Evolutionary conservation across 495 filamentous ascomycete genomes (phyloP), one percentile per base, ranked within the genome.

Genomic region (Neurospora hispaniola): DNA sequence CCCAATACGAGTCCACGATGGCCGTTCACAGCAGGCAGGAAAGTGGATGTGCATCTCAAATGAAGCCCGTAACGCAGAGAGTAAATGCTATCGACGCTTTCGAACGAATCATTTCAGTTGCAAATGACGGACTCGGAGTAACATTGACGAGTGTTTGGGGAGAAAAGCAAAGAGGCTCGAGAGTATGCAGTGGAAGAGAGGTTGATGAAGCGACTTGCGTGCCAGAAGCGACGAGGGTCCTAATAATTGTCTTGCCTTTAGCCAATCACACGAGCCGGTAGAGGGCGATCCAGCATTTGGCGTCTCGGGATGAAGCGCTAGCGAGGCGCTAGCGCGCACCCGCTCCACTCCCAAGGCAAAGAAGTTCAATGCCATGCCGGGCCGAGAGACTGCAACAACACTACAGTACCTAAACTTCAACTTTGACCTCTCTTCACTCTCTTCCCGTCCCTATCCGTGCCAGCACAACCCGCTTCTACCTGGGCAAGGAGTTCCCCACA

Each of bases 301-400:
- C 70, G 79, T 80, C 78, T 79, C 79, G 79, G 78, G 76, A 80
- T 80, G 79, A 79, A 79, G 79, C 79, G 78, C 75, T 75, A 79
- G 78, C 76, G 79, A 76, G 76, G 62, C 40, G 75, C 72, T 76
- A 77, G 76, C 42, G 42, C 69, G 71, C 71, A 70, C 74, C 69
- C 23, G 5, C 54, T 7, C 54, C 54, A 66, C 54, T 66, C 35
- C 27, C 54, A 27, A 62, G 54, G 54, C 20, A 54, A 54, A 54
- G 46, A 54, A 54, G 9, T 27, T 27, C n/a, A 23, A 48, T 48
- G 9, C 20, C 46, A 27, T 54, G 46, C 46, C 46, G 46, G 46
- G 9, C 46, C 46, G 54, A 62, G 23, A 62, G 11, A 31, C 54
- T 66, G 54, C 27, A 66, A 66, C 54, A 66, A 38, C 35, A 31